These are phyloP conservation scores for Trichomonas gallinae DNA, from an alignment of 208 protist genomes.

Conservation along the genomic window DNA sequence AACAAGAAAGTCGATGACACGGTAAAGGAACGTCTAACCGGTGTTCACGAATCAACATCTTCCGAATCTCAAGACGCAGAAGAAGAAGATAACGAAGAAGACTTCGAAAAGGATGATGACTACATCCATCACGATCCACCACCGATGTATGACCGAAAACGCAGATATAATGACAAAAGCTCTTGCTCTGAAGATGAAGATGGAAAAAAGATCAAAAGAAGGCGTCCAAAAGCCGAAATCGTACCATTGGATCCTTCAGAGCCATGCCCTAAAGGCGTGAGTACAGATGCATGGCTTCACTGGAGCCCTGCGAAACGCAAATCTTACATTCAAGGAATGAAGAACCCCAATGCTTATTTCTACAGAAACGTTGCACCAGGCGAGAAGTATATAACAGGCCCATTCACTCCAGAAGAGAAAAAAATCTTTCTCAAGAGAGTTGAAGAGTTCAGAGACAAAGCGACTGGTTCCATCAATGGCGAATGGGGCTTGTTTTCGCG, in stretches of 20 bases:
- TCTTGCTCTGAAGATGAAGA: background rate
- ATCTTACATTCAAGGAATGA: background rate
- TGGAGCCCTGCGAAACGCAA: background rate
- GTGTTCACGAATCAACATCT: background rate
- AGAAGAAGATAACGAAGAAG: background rate
- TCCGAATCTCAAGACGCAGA: background rate
- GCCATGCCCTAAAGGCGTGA: background rate
- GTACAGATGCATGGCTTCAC: background rate
- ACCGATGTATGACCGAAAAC: background rate
- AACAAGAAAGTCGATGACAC: background rate
- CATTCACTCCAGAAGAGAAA: background rate
- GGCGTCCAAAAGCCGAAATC: background rate
- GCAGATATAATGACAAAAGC: background rate
- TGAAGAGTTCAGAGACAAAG: background rate
- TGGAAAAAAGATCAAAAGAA: background rate
- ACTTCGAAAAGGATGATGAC: background rate
- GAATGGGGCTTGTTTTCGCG: slow-evolving; percentile 53
- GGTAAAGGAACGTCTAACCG: background rate
- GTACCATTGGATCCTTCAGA: background rate
- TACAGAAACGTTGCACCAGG: background rate
- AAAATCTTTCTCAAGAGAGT: background rate
- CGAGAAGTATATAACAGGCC: background rate
- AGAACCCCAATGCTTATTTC: background rate
- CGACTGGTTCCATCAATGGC: slow-evolving; percentile 28
- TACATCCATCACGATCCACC: background rate